These are phyloP conservation scores for Starmerella floricola DNA, from an alignment of 805 yeast genomes.

Conservation along the genomic window DNA sequence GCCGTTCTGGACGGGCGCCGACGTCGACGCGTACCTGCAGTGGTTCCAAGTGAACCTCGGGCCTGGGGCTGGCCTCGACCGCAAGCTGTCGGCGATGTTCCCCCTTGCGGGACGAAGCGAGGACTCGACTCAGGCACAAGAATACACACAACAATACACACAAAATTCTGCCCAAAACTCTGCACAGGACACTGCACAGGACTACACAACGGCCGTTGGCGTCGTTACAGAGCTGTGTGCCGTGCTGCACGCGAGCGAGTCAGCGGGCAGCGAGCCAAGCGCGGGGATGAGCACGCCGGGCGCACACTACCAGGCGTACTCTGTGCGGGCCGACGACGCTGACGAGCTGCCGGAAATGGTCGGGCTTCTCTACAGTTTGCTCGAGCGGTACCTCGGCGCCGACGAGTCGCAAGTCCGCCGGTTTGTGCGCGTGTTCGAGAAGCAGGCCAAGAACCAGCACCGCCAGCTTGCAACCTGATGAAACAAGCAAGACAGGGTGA, in stretches of 20 bases:
- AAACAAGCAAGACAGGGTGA: too few species aligned
- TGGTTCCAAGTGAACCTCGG: constrained; percentile 33
- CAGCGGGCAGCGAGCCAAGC: too few species aligned
- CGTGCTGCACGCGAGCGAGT: constrained; percentile 6
- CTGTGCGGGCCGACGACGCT: background rate
- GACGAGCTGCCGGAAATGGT: constrained; percentile 13
- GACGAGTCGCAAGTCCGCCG: background rate
- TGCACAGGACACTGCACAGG: background rate
- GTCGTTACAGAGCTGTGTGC: constrained; percentile 11
- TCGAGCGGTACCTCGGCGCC: constrained; percentile 3
- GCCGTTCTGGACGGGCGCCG: constrained; percentile 38
- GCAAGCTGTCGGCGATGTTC: constrained; percentile 20
- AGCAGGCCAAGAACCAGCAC: constrained; percentile 1
- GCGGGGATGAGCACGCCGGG: constrained; percentile 2
- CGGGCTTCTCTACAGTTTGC: constrained; percentile 2
- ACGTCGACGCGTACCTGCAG: constrained; percentile 38
- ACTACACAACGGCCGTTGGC: constrained; percentile 1
- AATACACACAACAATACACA: too few species aligned
- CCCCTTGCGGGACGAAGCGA: constrained; percentile 18
- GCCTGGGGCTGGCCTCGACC: background rate
- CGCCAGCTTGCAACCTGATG: background rate
- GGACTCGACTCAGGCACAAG: too few species aligned
- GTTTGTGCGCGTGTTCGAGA: constrained; percentile 8
- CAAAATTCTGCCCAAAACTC: too few species aligned
- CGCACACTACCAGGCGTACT: constrained; percentile 3